These are phyloP conservation scores for Chlamydomonas sphaeroides DNA, from an alignment of 139 green algal genomes.

Conservation along the genomic window DNA sequence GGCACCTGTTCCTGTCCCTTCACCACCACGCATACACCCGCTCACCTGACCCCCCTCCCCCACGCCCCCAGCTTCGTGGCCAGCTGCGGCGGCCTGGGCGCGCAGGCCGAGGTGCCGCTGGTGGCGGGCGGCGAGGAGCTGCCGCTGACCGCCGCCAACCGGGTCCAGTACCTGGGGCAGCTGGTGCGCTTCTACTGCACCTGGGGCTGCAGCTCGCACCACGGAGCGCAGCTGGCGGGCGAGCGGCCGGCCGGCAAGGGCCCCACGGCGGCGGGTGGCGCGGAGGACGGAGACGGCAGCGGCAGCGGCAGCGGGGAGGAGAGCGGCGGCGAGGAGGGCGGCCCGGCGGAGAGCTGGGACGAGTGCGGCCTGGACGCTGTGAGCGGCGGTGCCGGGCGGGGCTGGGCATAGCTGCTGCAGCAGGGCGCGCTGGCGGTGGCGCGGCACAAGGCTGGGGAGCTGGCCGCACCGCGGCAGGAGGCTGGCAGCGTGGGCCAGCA, in stretches of 20 bases:
- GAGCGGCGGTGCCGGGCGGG: neutral
- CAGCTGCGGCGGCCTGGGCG: constrained; percentile 4
- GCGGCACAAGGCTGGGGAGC: too few species aligned
- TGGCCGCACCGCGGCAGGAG: too few species aligned
- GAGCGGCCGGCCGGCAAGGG: neutral
- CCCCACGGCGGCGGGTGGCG: neutral
- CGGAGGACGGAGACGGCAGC: neutral
- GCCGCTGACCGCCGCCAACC: neutral
- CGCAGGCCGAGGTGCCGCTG: constrained; percentile 26
- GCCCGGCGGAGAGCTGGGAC: neutral
- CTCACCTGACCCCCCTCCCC: too few species aligned
- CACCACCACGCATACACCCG: too few species aligned
- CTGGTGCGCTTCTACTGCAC: constrained; percentile 32
- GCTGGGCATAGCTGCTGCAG: too few species aligned
- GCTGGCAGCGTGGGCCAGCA: too few species aligned
- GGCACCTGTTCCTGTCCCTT: too few species aligned
- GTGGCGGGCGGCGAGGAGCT: constrained; percentile 15
- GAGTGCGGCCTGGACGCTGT: constrained; percentile 24
- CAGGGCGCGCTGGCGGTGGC: too few species aligned
- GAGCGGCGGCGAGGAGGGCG: neutral
- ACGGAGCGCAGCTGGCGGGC: neutral
- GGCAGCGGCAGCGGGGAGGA: neutral
- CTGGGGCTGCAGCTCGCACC: constrained; percentile 31
- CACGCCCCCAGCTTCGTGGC: constrained; percentile 31
- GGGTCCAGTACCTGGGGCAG: constrained; percentile 20